A percentile compares a stretch with the other conserved stretches of the same genome.
These are phyloP conservation scores for Tulasnella sp. DNA, from an alignment of 768 basidiomycete species.

Conservation along the genomic window DNA sequence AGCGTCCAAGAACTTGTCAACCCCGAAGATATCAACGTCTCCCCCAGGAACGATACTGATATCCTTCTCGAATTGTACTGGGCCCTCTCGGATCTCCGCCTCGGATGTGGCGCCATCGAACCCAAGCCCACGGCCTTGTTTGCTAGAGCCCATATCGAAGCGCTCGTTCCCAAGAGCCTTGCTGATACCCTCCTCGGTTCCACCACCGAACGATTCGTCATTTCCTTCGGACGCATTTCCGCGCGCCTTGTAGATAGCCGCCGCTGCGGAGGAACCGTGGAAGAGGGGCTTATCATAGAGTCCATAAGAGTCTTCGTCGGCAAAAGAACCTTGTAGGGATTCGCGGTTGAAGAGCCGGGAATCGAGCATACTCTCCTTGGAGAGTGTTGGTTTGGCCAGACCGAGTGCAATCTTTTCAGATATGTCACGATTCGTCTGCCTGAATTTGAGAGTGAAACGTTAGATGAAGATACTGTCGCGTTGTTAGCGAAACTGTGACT, in stretches of 20 bases:
- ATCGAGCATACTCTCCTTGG: conserved; percentile 96
- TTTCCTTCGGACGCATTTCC: conserved; percentile 77
- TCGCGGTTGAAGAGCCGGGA: conserved; percentile 97
- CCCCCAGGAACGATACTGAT: conserved; percentile 90
- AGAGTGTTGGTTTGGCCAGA: conserved; percentile 89
- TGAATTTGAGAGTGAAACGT: conserved; percentile 14
- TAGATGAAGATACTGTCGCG: not conserved
- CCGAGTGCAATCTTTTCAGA: conserved; percentile 98
- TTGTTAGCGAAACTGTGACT: conserved; percentile 17
- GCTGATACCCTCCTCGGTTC: conserved; percentile 89
- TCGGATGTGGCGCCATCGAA: conserved; percentile 78
- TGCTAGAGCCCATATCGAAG: conserved; percentile 62
- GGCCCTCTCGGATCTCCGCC: conserved; percentile 79
- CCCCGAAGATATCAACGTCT: conserved; percentile 35
- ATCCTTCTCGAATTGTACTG: conserved; percentile 98
- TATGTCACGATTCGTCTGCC: conserved; percentile 95
- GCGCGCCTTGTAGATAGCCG: conserved; percentile 98
- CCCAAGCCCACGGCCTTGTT: conserved; percentile 38
- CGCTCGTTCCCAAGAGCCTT: conserved; percentile 88
- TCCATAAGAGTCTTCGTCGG: conserved; percentile 86
- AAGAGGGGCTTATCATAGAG: conserved; percentile 93
- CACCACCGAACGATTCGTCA: conserved; percentile 88
- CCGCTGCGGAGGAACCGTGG: conserved; percentile 89
- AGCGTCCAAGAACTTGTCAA: conserved; percentile 64
- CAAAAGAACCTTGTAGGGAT: conserved; percentile 68